phyloP scores from a whole-genome alignment of 176 grass and related monocot species.

The Carex littledalei region DNA sequence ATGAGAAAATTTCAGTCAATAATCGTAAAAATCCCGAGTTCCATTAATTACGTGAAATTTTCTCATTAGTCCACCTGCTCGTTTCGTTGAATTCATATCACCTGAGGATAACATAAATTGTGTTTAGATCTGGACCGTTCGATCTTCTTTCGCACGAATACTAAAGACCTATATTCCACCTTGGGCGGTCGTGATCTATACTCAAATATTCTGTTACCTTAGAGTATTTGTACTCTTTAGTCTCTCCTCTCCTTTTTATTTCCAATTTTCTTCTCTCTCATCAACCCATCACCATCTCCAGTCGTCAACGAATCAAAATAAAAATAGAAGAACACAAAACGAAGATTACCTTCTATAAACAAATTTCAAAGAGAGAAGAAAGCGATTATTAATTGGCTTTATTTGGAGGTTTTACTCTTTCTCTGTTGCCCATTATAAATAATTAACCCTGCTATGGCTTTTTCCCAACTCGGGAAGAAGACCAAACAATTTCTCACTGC shows the following conservation, averaged over 20 bases:
- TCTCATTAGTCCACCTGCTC: neutral
- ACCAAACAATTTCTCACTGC: neutral
- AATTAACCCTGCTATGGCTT: neutral
- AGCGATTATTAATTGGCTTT: neutral
- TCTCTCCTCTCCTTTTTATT: neutral
- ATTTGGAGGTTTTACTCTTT: neutral
- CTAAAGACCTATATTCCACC: too few species aligned
- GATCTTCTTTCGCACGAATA: too few species aligned
- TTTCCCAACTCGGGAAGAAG: neutral
- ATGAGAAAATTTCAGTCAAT: too few species aligned
- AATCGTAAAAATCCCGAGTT: neutral
- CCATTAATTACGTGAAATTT: neutral
- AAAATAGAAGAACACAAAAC: constrained; percentile 5
- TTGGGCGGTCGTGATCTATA: too few species aligned
- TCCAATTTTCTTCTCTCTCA: neutral
- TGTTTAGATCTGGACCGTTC: too few species aligned
- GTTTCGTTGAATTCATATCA: neutral
- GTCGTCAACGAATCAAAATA: constrained; percentile 12
- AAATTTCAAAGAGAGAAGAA: neutral
- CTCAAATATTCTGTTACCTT: too few species aligned
- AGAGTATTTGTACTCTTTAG: neutral
- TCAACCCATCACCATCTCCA: constrained; percentile 15
- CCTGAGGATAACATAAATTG: too few species aligned
- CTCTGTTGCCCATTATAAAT: neutral
- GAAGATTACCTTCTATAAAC: constrained; percentile 2